Base-by-base conservation (phyloP, 2,329 filamentous ascomycete species). In the Plenodomus tracheiphilus region DNA sequence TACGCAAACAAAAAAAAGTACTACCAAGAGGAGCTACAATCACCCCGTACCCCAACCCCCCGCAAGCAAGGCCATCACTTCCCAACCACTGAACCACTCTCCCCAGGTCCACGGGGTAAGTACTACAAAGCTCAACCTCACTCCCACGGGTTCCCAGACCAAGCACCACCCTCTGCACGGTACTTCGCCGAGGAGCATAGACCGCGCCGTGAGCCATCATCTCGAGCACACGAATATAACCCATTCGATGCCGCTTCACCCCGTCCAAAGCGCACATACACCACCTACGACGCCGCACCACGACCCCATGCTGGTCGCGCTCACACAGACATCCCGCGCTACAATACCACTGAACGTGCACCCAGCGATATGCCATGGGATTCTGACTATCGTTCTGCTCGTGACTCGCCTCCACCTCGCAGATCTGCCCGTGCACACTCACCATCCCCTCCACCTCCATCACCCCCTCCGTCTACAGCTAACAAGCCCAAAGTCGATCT, bases 401-500 rank as follows among this genome's bases (percentile, higher is more conserved):
- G 28, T 15, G 4, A n/a, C n/a, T n/a, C n/a, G n/a, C 28, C 28
- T 32, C 28, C 28, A 32, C 28, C 6, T 32, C 28, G 6, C 28
- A 15, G 28, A 4, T 32, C 8, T 4, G 7, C 28, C 11, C 28
- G 13, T 10, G 28, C 28, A n/a, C 11, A 4, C 28, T 32, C 28
- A 6, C 13, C 28, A 6, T 11, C 28, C 28, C 28, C 28, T 4
- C 13, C 28, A 7, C 9, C 9, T 4, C 4, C 28, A 32, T 11
- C 46, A 10, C 37, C 13, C 17, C 30, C 25, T 28, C 37, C 15
- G 4, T 39, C 22, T 6, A 9, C 25, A 4, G 43, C 45, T 1
- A 35, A 25, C 19, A 45, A 47, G 37, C 49, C 56, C 13, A 8
- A 10, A 0, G 41, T 15, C 1, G 86, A 97, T 63, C 90, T 93